A percentile compares a stretch with the other conserved stretches of the same genome.
Evolutionary conservation across 2,329 filamentous ascomycete genomes (phyloP).

Genomic region (Zasmidium citrigriseum): DNA sequence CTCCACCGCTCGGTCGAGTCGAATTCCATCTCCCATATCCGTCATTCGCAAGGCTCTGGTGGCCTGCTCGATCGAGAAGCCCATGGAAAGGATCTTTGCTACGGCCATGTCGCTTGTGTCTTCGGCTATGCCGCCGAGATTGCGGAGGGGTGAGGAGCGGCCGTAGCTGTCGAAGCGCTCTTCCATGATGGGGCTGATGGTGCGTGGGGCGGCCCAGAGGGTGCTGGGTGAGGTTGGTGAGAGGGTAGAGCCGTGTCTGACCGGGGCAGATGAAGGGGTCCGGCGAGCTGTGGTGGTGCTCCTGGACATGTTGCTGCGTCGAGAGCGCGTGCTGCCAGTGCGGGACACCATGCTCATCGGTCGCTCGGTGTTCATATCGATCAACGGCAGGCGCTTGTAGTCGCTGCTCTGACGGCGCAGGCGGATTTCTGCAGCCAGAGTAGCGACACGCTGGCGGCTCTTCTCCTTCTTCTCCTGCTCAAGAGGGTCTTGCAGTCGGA

Average conservation of each 20-base stretch:
- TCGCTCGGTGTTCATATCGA: conserved; percentile 39
- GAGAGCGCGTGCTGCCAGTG: conserved; percentile 1
- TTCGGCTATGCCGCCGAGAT: conserved; percentile 21
- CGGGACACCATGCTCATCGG: conserved; percentile 36
- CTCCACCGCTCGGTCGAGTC: conserved; percentile 59
- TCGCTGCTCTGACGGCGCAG: conserved; percentile 38
- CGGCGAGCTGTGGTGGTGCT: not conserved
- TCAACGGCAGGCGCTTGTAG: conserved; percentile 39
- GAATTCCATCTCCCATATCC: conserved; percentile 60
- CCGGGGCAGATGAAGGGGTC: not conserved
- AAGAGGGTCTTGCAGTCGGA: conserved; percentile 36
- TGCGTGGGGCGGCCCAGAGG: conserved; percentile 14
- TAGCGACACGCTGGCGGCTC: conserved; percentile 45
- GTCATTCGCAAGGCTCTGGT: conserved; percentile 60
- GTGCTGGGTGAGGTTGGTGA: not conserved
- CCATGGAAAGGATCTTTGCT: conserved; percentile 59
- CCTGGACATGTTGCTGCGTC: conserved; percentile 25
- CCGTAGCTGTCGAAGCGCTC: conserved; percentile 23
- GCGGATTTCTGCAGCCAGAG: conserved; percentile 45
- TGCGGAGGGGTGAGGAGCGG: conserved; percentile 16
- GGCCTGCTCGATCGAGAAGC: conserved; percentile 58
- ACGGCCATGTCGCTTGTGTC: conserved; percentile 58
- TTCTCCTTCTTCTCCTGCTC: conserved; percentile 38
- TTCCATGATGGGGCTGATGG: conserved; percentile 33
- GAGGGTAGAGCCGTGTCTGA: not conserved